Evolutionary conservation across 306 rosid species (phyloP).

Genomic region (Cyclanthera cordifolia): DNA sequence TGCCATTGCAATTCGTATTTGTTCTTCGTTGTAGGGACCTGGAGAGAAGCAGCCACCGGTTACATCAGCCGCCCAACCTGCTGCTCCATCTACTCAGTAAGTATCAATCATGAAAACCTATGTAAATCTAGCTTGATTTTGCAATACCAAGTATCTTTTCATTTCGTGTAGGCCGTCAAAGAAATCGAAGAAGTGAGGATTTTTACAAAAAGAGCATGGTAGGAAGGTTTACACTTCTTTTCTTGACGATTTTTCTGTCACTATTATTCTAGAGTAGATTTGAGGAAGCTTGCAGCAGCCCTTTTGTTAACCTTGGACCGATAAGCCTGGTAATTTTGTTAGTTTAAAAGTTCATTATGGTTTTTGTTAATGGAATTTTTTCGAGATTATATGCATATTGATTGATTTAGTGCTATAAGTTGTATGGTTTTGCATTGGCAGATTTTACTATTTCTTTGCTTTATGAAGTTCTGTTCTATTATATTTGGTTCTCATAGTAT

Average conservation of each 20-base stretch:
- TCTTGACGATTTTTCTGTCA: conserved; percentile 1
- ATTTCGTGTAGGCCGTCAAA: conserved; percentile 48
- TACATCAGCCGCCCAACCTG: conserved; percentile 20
- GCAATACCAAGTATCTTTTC: not conserved
- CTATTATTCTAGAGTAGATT: conserved; percentile 30
- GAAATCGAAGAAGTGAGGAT: conserved; percentile 66
- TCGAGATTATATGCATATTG: not conserved
- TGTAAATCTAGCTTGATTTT: not conserved
- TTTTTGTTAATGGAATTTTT: conserved; percentile 5
- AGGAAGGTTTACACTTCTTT: not conserved
- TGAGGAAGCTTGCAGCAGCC: conserved; percentile 19
- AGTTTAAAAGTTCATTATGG: not conserved
- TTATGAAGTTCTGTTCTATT: no score
- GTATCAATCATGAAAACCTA: conserved; percentile 9
- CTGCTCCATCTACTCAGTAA: conserved; percentile 54
- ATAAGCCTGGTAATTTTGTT: conserved; percentile 11
- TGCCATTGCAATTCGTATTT: not conserved
- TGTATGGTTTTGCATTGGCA: not conserved
- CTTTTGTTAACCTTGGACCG: conserved; percentile 23
- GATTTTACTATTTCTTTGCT: not conserved
- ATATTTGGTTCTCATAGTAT: no score
- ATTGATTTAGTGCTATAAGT: not conserved
- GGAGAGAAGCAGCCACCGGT: conserved; percentile 40
- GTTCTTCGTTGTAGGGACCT: conserved; percentile 45
- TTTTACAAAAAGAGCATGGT: not conserved